Base-by-base conservation (phyloP, 169 alveolate genomes). In the Perkinsus olseni region DNA sequence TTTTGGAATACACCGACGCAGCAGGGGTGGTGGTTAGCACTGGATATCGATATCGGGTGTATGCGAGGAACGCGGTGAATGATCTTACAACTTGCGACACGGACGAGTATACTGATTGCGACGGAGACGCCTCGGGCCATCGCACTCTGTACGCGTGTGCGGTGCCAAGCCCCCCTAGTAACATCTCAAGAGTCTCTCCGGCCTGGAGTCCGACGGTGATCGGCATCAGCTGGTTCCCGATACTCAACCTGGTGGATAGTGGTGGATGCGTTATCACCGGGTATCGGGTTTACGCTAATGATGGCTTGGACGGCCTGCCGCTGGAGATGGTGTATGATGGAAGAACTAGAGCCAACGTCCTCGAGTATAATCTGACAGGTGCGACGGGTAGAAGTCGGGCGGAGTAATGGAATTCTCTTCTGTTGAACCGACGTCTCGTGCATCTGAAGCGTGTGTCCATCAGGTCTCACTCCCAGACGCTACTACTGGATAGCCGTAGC, bases 201-300 rank as follows among this genome's bases (percentile, higher is more conserved):
- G 28, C 82, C 31, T 62, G 82, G 82, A 62, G 82, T 62, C 82
- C 82, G 82, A 13, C 82, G 8, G 82, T 62, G 28, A 62, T 62
- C 0, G 82, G 82, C 28, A 62, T 62, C 31, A 62, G 82, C 17
- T 62, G 82, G 82, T 62, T 62, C 82, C 82, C 82, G 13, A 62
- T 62, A 21, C 82, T 62, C 28, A 38, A 36, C 20, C 92, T 17
- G 10, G 92, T 50, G 0, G 94, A 93, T 28, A 93, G 92, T 0
- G 94, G 95, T 21, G 95, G 91, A 0, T 91, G 92, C 74, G 21
- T 82, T 36, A 93, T 93, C 28, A 93, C 91, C n/a, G 95, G 95
- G 0, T 94, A 94, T 92, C 39, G 94, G 28, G 94, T 94, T 40
- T 94, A 94, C 36, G 95, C 95, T 28, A 94, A 94, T 91, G 91